Base-by-base conservation (phyloP, 2,329 filamentous ascomycete genomes). In the Pseudopyricularia cyperi region DNA sequence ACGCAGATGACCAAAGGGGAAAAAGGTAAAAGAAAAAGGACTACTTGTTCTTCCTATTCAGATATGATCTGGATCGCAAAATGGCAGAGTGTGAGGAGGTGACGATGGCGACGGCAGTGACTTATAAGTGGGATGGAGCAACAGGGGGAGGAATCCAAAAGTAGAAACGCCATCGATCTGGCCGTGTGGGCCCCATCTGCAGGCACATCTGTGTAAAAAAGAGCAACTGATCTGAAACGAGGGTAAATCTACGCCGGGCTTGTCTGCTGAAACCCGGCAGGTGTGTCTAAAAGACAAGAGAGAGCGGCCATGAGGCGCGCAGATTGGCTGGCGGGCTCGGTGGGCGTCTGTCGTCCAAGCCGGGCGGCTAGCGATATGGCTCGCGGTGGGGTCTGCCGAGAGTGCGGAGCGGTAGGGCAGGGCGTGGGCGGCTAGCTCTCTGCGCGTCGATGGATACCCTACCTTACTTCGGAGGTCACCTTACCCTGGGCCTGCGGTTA, bases 251-350 rank as follows among this genome's bases (percentile, higher is more conserved):
- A 61, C 59, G 57, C 59, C 60, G 59, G 60, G 33, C 58, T 62
- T 56, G 57, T 61, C 64, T 63, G 64, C 68, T 77, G 75, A 79
- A 79, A 79, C 75, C 62, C 57, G 60, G 62, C 63, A 64, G 56
- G 65, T 70, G 75, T 77, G 65, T 77, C 73, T 69, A 65, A 72
- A 71, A 58, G 60, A 62, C 60, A 64, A 63, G 65, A 67, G 66
- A 59, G 63, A 59, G 58, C 56, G 60, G 56, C 57, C 63, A 70
- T 58, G 64, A 66, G 65, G 65, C 63, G 63, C 66, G 66, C 68
- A 73, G 69, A 78, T 77, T 79, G 75, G 75, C 68, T 70, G 63
- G 58, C 57, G 58, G 60, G 60, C 60, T 65, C 60, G 64, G 62
- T 61, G 66, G 68, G 71, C 70, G 70, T 70, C 64, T 72, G 70